phyloP scores from a whole-genome alignment of 768 basidiomycete genomes.

The Mycena belliarum region DNA sequence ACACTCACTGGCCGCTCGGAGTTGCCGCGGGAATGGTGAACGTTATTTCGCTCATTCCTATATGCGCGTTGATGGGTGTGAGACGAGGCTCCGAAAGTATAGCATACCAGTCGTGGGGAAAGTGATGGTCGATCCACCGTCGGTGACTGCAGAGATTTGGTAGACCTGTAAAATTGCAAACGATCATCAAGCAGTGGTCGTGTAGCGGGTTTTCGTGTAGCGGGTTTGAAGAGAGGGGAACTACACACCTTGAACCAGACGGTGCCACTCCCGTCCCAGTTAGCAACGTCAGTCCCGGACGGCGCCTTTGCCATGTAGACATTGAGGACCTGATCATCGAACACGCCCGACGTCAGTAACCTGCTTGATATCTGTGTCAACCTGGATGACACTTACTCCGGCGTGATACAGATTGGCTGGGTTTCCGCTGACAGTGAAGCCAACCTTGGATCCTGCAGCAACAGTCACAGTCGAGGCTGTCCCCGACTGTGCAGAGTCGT shows the following conservation, averaged over 20 bases:
- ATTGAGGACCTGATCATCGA: constrained; percentile 5
- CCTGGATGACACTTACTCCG: constrained; percentile 1
- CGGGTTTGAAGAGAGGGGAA: too few species aligned
- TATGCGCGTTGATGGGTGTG: not conserved
- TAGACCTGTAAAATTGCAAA: constrained; percentile 12
- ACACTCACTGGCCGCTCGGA: constrained; percentile 29
- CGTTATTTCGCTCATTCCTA: constrained; percentile 20
- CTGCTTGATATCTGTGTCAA: too few species aligned
- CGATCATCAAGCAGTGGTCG: too few species aligned
- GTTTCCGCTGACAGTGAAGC: constrained; percentile 11
- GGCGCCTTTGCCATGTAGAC: constrained; percentile 18
- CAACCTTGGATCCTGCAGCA: constrained; percentile 13
- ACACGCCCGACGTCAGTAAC: not conserved
- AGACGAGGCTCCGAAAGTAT: not conserved
- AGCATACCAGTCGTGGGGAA: constrained; percentile 26
- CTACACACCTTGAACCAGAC: constrained; percentile 19
- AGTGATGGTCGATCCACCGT: constrained; percentile 33
- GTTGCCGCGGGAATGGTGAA: constrained; percentile 30
- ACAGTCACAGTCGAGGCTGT: constrained; percentile 10
- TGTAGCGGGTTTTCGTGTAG: too few species aligned
- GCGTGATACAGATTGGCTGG: constrained; percentile 11
- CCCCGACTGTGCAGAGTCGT: not conserved
- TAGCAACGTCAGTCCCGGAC: constrained; percentile 9
- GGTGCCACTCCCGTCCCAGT: constrained; percentile 14
- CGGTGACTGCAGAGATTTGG: constrained; percentile 34